Evolutionary conservation across 805 yeast genomes (phyloP).

Genomic region (Metschnikowia lochheadii): DNA sequence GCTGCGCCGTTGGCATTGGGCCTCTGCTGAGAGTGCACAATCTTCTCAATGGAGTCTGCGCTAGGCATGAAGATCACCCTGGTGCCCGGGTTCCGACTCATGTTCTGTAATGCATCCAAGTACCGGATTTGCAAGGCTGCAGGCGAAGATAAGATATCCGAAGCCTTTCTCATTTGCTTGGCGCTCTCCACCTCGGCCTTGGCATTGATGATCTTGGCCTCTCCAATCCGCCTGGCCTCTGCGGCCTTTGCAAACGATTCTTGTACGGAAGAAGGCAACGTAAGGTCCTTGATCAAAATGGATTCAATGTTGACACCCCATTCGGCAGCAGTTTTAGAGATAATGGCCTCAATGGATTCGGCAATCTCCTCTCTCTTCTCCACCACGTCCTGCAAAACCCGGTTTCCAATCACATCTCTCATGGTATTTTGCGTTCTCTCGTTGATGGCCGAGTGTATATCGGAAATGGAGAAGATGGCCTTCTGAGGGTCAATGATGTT

Average conservation of each 20-base stretch:
- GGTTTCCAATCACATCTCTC: slow-evolving; percentile 66
- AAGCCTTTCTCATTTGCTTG: slow-evolving; percentile 73
- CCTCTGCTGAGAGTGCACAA: slow-evolving; percentile 24
- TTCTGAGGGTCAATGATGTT: slow-evolving; percentile 64
- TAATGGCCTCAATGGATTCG: slow-evolving; percentile 55
- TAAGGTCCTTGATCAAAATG: slow-evolving; percentile 63
- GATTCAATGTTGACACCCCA: slow-evolving; percentile 74
- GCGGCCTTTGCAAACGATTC: slow-evolving; percentile 68
- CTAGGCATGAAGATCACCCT: slow-evolving; percentile 74
- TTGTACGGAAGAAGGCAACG: slow-evolving; percentile 51
- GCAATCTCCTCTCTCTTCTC: slow-evolving; percentile 70
- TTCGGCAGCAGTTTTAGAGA: slow-evolving; percentile 54
- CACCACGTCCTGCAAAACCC: slow-evolving; percentile 65
- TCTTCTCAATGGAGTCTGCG: slow-evolving; percentile 38
- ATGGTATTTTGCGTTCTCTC: slow-evolving; percentile 72
- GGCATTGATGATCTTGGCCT: slow-evolving; percentile 69
- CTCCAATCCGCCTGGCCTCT: slow-evolving; percentile 72
- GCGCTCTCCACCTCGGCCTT: slow-evolving; percentile 75
- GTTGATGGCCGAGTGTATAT: slow-evolving; percentile 51
- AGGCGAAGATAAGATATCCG: slow-evolving; percentile 68
- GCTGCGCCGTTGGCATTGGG: slow-evolving; percentile 5
- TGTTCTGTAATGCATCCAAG: slow-evolving; percentile 72
- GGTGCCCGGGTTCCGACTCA: slow-evolving; percentile 60
- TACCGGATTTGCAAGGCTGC: slow-evolving; percentile 78
- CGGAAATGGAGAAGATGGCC: slow-evolving; percentile 54